Evolutionary conservation across 2,329 filamentous ascomycete genomes (phyloP).

Genomic region (Ophiocordyceps camponoti-rufipedis): DNA sequence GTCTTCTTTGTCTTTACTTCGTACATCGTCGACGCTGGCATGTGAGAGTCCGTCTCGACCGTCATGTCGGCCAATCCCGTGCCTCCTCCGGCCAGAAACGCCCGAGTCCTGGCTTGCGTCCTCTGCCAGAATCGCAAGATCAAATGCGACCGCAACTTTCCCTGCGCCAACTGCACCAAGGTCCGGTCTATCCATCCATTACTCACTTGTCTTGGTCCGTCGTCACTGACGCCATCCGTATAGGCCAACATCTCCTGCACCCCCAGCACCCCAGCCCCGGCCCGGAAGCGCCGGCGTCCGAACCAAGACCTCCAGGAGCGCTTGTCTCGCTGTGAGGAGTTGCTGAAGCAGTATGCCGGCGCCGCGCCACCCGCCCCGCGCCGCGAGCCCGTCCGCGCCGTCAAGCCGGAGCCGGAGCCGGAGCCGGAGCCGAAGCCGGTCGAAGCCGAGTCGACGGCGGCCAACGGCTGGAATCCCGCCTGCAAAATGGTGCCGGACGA

Average conservation of each 20-base stretch:
- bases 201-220: no score
- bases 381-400: constrained; percentile 1
- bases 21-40: constrained; percentile 4
- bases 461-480: constrained; percentile 21
- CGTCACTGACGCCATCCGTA: neutral
- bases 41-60: constrained; percentile 8
- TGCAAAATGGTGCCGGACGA: constrained; percentile 39
- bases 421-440: neutral
- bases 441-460: constrained; percentile 9
- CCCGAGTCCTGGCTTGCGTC: constrained; percentile 33
- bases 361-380: constrained; percentile 10
- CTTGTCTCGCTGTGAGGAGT: constrained; percentile 37
- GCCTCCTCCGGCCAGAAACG: constrained; percentile 16
- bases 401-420: neutral
- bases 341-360: constrained; percentile 37
- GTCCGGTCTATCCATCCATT: constrained; percentile 14
- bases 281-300: constrained; percentile 37
- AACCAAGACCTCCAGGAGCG: constrained; percentile 45
- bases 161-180: constrained; percentile 42
- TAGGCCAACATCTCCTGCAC: constrained; percentile 41
- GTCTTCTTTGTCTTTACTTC: neutral
- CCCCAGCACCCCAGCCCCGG: constrained; percentile 40
- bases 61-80: constrained; percentile 14
- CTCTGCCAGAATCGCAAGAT: constrained; percentile 44
- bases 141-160: constrained; percentile 40